Conservation (phyloP, 148 eudicot genomes). For the Bassia scoparia region DNA sequence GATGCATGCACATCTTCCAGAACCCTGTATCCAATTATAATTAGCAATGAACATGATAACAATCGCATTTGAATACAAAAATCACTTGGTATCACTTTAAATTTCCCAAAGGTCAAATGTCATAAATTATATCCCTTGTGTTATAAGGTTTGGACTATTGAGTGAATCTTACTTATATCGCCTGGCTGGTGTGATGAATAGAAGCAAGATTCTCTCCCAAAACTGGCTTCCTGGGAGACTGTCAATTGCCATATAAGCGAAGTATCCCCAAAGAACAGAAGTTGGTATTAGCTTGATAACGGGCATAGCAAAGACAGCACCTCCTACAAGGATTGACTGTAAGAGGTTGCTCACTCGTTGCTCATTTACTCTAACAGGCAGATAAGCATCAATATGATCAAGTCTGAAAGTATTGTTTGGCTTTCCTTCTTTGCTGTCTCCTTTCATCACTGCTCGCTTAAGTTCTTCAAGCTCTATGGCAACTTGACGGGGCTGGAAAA, state of each 20-base stretch:
- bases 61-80: neutral
- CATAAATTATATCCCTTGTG: neutral
- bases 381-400: slow-evolving; percentile 61
- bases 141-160: neutral
- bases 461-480: slow-evolving; percentile 40
- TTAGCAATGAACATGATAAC: neutral
- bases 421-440: slow-evolving; percentile 40
- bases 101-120: neutral
- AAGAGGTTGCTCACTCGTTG: slow-evolving; percentile 76
- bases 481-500: slow-evolving; percentile 31
- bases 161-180: slow-evolving; percentile 59
- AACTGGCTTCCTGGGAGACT: slow-evolving; percentile 87
- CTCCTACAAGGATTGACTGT: slow-evolving; percentile 63
- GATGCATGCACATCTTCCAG: slow-evolving; percentile 63
- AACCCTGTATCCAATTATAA: slow-evolving; percentile 40
- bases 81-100: neutral
- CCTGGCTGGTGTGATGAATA: slow-evolving; percentile 59
- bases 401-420: slow-evolving; percentile 41
- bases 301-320: slow-evolving; percentile 62
- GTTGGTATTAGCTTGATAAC: slow-evolving; percentile 70
- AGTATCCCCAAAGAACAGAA: slow-evolving; percentile 93
- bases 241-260: slow-evolving; percentile 83
- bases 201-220: slow-evolving; percentile 72
- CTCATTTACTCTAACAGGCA: slow-evolving; percentile 83
- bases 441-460: slow-evolving; percentile 59